These are phyloP conservation scores for Penicillium sp. DNA, from an alignment of 2,329 filamentous ascomycete genomes.

Conservation along the genomic window DNA sequence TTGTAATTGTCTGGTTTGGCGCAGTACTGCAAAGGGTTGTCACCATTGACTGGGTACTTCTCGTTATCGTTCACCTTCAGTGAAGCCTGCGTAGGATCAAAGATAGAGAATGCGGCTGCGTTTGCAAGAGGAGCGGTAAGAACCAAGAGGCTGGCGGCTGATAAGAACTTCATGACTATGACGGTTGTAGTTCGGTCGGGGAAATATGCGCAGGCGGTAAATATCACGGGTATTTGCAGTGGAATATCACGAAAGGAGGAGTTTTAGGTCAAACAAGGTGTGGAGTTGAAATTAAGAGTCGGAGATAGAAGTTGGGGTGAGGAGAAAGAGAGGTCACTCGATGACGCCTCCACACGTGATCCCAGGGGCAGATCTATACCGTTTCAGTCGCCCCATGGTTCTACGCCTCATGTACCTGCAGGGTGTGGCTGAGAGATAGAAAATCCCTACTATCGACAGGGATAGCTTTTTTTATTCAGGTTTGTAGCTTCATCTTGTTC, in stretches of 20 bases:
- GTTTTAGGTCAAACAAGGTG: not conserved
- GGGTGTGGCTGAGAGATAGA: not conserved
- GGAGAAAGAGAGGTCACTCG: conserved; percentile 21
- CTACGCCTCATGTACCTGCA: conserved; percentile 10
- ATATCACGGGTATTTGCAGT: not conserved
- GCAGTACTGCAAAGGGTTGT: conserved; percentile 84
- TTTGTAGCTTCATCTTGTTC: not conserved
- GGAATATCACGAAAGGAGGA: not conserved
- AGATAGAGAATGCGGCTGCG: conserved; percentile 48
- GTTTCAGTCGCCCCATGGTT: not conserved
- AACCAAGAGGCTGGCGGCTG: conserved; percentile 42
- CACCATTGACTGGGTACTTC: conserved; percentile 70
- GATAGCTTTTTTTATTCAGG: too few species aligned
- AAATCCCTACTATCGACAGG: too few species aligned
- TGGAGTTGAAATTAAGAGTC: not conserved
- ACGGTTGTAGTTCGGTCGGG: not conserved
- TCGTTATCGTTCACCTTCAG: conserved; percentile 47
- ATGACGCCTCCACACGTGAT: conserved; percentile 24
- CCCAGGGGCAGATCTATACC: conserved; percentile 5
- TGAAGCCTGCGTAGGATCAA: conserved; percentile 52
- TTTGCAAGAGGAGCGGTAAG: conserved; percentile 48
- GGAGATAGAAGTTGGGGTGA: conserved; percentile 6
- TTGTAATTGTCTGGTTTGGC: conserved; percentile 67
- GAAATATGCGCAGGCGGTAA: not conserved
- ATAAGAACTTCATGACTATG: conserved; percentile 45